Evolutionary conservation across 108 stramenopile genomes (phyloP).

Genomic region (Epithemia pelagica): DNA sequence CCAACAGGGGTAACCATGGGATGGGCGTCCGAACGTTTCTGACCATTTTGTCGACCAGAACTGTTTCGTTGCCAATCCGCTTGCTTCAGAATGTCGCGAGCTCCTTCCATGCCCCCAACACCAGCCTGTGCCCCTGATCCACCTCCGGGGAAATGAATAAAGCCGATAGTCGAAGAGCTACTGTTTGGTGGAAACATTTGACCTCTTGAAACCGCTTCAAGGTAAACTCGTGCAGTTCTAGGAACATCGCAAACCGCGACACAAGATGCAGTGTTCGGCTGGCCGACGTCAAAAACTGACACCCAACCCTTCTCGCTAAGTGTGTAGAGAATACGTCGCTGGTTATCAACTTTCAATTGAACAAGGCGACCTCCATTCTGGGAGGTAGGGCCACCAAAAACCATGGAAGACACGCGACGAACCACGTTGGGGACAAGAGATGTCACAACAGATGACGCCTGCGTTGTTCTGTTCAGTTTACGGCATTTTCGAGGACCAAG

Average conservation of each 20-base stretch:
- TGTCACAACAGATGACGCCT: conserved; percentile 23
- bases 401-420: conserved; percentile 22
- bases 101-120: conserved; percentile 87
- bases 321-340: conserved; percentile 66
- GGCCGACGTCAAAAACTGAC: conserved; percentile 62
- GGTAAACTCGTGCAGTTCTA: conserved; percentile 58
- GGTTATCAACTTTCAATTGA: conserved; percentile 57
- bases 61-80: conserved; percentile 21
- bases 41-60: neutral
- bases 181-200: conserved; percentile 55
- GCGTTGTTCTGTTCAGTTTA: conserved; percentile 67
- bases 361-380: conserved; percentile 69
- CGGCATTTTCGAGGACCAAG: conserved; percentile 67
- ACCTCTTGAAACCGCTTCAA: conserved; percentile 63
- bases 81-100: conserved; percentile 53
- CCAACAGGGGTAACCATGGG: neutral
- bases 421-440: conserved; percentile 61
- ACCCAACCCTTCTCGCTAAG: conserved; percentile 67
- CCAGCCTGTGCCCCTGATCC: conserved; percentile 68
- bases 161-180: conserved; percentile 29
- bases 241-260: conserved; percentile 52
- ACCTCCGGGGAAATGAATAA: conserved; percentile 66
- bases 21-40: neutral
- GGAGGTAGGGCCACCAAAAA: conserved; percentile 47
- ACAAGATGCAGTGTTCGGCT: conserved; percentile 21